Base-by-base conservation (phyloP, 1,284 basidiomycete genomes). In the Pyrrhoderma noxium region DNA sequence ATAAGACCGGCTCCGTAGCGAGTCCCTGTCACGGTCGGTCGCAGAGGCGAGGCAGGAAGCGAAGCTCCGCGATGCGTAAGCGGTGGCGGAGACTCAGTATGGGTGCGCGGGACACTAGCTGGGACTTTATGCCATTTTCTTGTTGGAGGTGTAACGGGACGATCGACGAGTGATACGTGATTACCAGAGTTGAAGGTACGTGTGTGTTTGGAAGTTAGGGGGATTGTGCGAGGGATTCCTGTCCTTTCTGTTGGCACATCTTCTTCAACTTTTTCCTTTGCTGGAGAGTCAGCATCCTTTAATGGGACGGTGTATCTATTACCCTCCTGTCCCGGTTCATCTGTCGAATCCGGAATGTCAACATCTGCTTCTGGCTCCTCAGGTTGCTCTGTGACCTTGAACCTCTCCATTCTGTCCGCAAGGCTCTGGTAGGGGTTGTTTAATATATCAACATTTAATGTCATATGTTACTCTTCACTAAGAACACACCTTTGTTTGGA, bases 1-100 rank as follows among this genome's bases (percentile, higher is more conserved):
- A 36, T 35, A 8, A 77, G 65, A 2, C 74, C 77, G 22, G 64
- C 64, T 21, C 77, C 77, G 54, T 78, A 78, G 22, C 77, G 68
- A 14, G 75, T 74, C 11, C 77, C 78, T 1, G 76, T 77, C 31
- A 65, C 56, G 3, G 66, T 73, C 22, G 68, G 67, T 21, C 61
- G 65, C 52, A 77, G 53, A 1, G 72, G 66, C 9, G 54, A 47
- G 11, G 61, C 43, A 23, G 64, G 52, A 49, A 65, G 61, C n/a
- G 38, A 18, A 22, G n/a, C n/a, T 5, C 16, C 21, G 14, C 35
- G 59, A 14, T 57, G 64, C 23, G 35, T 62, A 52, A 40, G 55
- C 45, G 51, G 35, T 54, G 50, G 21, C 16, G 38, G 38, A 22
- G 38, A 16, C 16, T 22, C 16, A 14, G 38, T 7, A 14, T 18